Evolutionary conservation across 2,329 filamentous ascomycete species (phyloP), one percentile per base, ranked within the genome.

Genomic region (Dactylellina drechsleri): DNA sequence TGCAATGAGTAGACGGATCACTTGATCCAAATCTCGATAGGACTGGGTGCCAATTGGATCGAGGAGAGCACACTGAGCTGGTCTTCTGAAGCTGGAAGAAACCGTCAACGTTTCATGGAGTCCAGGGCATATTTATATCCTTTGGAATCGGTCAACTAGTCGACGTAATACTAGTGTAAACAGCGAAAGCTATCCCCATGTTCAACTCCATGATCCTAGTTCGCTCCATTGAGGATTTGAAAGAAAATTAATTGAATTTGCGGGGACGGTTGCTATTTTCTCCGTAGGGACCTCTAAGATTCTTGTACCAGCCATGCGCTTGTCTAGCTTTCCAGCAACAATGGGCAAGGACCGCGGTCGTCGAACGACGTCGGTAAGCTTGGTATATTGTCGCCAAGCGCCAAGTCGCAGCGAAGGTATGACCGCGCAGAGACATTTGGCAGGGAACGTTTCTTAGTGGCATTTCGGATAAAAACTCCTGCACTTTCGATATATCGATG

Each of bases 391-490:
- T 50, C 15, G 15, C 47, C 47, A 23, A 47, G 26, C 18, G 49
- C 28, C 50, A 23, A 16, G 26, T 47, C 52, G 41, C 36, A 23
- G 10, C 12, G 26, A 65, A 6, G 31, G 3, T 60, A 16, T 36
- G 8, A 53, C 20, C 18, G 16, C 40, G 15, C 20, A 36, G 16
- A 13, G 23, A 28, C 31, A 45, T 41, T 50, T 31, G 49, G 41
- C 49, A 71, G 52, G 49, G 40, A 10, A n/a, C 5, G 4, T 12
- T 70, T 61, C 20, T 10, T 10, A 23, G 47, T 36, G 49, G 12
- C 71, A 75, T 67, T 75, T 75, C 71, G 71, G 71, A 40, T 75
- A 75, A 75, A 59, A 41, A 45, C 18, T 64, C 71, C 50, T 75
- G 71, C 28, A 2, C 26, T 57, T 41, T 41, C 58, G 64, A 66